Evolutionary conservation across 2,329 filamentous ascomycete genomes (phyloP).

Genomic region (Metarhizium rileyi): DNA sequence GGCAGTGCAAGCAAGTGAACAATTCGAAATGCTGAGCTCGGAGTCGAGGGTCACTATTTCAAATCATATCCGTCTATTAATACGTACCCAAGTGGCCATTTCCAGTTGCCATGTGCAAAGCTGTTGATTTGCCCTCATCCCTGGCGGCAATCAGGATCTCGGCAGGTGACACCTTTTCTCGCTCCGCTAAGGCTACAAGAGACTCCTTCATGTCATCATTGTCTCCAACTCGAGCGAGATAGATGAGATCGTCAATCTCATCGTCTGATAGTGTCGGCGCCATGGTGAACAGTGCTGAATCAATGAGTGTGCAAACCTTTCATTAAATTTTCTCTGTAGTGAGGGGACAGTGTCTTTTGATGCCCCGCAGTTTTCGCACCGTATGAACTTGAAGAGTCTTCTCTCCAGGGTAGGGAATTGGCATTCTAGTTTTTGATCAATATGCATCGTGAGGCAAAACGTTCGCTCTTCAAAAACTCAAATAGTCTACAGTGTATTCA

Average conservation of each 20-base stretch:
- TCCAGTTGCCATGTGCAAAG: conserved; percentile 83
- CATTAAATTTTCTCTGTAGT: conserved; percentile 11
- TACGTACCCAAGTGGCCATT: conserved; percentile 72
- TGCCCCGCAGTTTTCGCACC: conserved; percentile 27
- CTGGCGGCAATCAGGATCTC: conserved; percentile 60
- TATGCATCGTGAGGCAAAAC: not conserved
- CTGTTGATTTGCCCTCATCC: conserved; percentile 69
- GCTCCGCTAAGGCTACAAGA: conserved; percentile 49
- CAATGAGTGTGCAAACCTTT: conserved; percentile 20
- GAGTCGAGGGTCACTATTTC: too few species aligned
- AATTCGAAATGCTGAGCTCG: not conserved
- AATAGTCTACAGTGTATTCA: not conserved
- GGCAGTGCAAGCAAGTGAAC: not conserved
- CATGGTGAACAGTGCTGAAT: conserved; percentile 21
- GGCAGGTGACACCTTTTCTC: conserved; percentile 49
- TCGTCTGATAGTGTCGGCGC: conserved; percentile 58
- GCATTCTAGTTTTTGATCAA: too few species aligned
- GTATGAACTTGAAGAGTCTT: conserved; percentile 11
- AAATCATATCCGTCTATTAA: not conserved
- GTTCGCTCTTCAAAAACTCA: not conserved
- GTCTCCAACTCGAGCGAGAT: conserved; percentile 74
- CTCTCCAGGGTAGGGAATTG: not conserved
- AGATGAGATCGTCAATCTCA: conserved; percentile 84
- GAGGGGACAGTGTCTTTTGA: conserved; percentile 28
- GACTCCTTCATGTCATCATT: conserved; percentile 52